These are phyloP conservation scores for Globisporangium nodosum DNA, from an alignment of 352 stramenopile species.

Conservation along the genomic window DNA sequence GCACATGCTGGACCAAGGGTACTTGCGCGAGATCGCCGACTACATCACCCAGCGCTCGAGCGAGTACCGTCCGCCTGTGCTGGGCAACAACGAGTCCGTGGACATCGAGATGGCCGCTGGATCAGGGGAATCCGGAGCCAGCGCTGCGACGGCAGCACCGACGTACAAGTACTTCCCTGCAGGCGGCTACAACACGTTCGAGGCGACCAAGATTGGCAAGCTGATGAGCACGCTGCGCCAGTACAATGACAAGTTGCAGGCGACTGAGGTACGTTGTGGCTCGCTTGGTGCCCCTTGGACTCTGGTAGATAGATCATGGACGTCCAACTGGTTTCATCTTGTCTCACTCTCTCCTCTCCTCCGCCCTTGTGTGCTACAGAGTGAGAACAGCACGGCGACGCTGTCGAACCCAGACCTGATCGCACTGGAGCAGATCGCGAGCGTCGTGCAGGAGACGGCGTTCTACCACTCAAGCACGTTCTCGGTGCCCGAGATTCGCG, in stretches of 20 bases:
- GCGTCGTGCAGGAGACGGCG: slow-evolving; percentile 70
- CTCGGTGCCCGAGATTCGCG: slow-evolving; percentile 42
- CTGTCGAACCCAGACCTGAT: slow-evolving; percentile 49
- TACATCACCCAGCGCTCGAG: slow-evolving; percentile 93
- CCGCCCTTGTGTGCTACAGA: background rate
- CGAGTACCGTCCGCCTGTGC: slow-evolving; percentile 64
- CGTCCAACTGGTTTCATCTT: too few species aligned
- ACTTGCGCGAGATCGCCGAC: slow-evolving; percentile 93
- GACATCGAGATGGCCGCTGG: slow-evolving; percentile 7
- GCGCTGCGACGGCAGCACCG: background rate
- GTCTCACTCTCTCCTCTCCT: slow-evolving; percentile 16
- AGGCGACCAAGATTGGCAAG: slow-evolving; percentile 90
- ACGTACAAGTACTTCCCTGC: slow-evolving; percentile 69
- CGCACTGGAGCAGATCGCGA: slow-evolving; percentile 48
- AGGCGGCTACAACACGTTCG: slow-evolving; percentile 89
- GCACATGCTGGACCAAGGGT: slow-evolving; percentile 91
- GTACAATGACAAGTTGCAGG: slow-evolving; percentile 80
- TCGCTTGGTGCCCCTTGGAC: too few species aligned
- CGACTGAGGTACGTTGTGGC: slow-evolving; percentile 20
- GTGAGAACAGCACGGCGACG: slow-evolving; percentile 10
- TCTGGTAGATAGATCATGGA: background rate
- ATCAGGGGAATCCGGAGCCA: slow-evolving; percentile 3
- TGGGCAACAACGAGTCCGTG: slow-evolving; percentile 33
- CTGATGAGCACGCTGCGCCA: slow-evolving; percentile 88
- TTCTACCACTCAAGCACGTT: slow-evolving; percentile 93